Base-by-base conservation (phyloP, 192 early-diverging fungal genomes). In the Gryganskiella cystojenkinii region DNA sequence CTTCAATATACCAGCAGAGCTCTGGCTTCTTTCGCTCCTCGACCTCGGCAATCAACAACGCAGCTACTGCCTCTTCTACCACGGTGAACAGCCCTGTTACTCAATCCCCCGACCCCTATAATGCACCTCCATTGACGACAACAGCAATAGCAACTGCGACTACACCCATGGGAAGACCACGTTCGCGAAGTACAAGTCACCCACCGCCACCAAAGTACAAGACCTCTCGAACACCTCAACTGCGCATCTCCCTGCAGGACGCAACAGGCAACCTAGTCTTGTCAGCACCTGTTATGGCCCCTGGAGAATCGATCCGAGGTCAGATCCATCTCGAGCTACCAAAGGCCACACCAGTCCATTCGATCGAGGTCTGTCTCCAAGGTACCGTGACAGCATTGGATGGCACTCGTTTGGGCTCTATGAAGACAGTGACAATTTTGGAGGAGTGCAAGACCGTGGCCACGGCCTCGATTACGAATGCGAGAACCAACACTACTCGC, bases 121-220 rank as follows among this genome's bases (percentile, higher is more conserved):
- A 55, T 40, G 24, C 60, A 34, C 27, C 28, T 24, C 8, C 50
- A 17, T 30, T 33, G 42, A 25, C 30, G 24, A 6, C 35, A 11
- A 19, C 11, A 14, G 27, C 22, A 22, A 42, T 49, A 33, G 44
- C 37, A 13, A 9, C 56, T 13, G 22, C 31, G 10, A 24, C 34
- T 9, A 15, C 30, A 0, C 28, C 65, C 1, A 63, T 55, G 30
- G 54, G 74, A 45, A 51, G 66, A 47, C 66, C 52, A n/a, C 56
- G 72, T n/a, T 42, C 64, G 3, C 64, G 67, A 31, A 78, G 74
- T 31, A 78, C 65, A 43, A 69, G 61, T 20, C 65, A 76, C 33
- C 73, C 73, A 7, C 74, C 74, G 15, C 74, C 74, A n/a, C 74
- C 74, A 57, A 78, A 78, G 24, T 78, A 78, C 56, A 78, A 78